Evolutionary conservation across 2,329 filamentous ascomycete genomes (phyloP).

Genomic region (Acrodontium crateriforme): DNA sequence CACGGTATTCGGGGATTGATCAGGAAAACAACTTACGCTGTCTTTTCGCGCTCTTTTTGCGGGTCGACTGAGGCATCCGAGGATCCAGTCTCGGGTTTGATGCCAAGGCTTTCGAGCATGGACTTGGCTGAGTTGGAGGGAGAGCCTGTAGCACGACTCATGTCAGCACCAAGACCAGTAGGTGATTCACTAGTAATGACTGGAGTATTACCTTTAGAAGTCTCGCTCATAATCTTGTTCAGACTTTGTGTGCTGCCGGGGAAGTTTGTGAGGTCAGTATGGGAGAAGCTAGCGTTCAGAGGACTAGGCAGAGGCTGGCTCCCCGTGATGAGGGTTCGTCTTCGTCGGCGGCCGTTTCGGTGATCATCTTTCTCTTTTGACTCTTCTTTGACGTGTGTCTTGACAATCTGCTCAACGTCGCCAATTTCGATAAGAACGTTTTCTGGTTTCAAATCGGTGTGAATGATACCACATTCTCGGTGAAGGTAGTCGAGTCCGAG

Average conservation of each 20-base stretch:
- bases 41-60: constrained; percentile 81
- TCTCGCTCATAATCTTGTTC: constrained; percentile 68
- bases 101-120: constrained; percentile 45
- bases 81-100: constrained; percentile 24
- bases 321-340: constrained; percentile 89
- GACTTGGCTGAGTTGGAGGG: constrained; percentile 34
- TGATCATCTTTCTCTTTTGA: constrained; percentile 65
- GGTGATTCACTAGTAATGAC: constrained; percentile 28
- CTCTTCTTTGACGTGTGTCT: constrained; percentile 83
- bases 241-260: constrained; percentile 55
- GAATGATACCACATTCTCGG: constrained; percentile 95
- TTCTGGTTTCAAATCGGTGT: constrained; percentile 93
- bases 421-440: constrained; percentile 98
- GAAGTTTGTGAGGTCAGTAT: constrained; percentile 52
- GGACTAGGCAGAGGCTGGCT: constrained; percentile 93
- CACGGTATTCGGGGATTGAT: constrained; percentile 2
- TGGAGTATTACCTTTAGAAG: constrained; percentile 43
- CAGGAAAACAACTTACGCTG: constrained; percentile 56
- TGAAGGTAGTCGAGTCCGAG: constrained; percentile 93
- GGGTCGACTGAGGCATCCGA: constrained; percentile 36
- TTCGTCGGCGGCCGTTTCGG: constrained; percentile 75
- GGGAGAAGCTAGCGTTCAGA: constrained; percentile 80
- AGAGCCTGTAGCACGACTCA: constrained; percentile 41
- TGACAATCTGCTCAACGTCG: constrained; percentile 96
- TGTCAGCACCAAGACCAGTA: constrained; percentile 33